Evolutionary conservation across 2,329 filamentous ascomycete genomes (phyloP), one percentile per base, ranked within the genome.

Genomic region (Sporothrix dimorphospora): DNA sequence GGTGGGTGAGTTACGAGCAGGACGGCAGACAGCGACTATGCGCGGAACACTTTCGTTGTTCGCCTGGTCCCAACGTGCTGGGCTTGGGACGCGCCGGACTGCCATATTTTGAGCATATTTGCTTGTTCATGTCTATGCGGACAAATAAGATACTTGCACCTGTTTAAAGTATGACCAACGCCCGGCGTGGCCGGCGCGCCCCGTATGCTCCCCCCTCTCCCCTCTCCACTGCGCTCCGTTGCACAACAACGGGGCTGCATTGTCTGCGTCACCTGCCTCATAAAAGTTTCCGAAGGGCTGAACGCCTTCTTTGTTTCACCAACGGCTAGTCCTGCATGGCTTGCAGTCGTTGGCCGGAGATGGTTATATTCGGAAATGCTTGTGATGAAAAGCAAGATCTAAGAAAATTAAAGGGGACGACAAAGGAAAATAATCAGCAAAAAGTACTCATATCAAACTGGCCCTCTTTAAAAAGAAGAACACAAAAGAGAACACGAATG

Each of bases 1-100:
- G 30, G 30, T 34, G 30, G 30, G 30, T 34, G 30, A 34, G 30
- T 34, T 34, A 34, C 30, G 30, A 4, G 45, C n/a, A n/a, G 16
- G 19, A 19, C 45, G 45, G 45, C 45, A 12, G 19, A 21, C 47
- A 19, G 53, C 34, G 34, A 38, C 57, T 63, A 63, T 38, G 14
- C 19, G 55, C 27, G 55, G 55, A 59, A 38, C 27, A 21, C 27
- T 38, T 38, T 14, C 53, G 53, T 30, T 30, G 47, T 24, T 21
- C 47, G 47, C 24, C 21, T 14, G 51, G 55, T 59, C 57, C 57
- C 57, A 63, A 8, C n/a, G 11, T 24, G 57, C 57, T 63, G 57
- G 57, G 19, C 27, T 38, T 34, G 53, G 53, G 53, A 59, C 27
- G n/a, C 27, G 57, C 57, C 57, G 38, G 57, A 24, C 57, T 42